Percentiles rank a stretch among this genome's conserved stretches.
Conservation (phyloP, 176 grass and related monocot genomes). For the Zea mays region Zm-B73-REFERENCE-NAM-5.0 NC_050105.1:145344001-145344500, state of each 20-base stretch:
- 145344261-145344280: neutral
- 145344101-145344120: neutral
- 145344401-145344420: too few species aligned
- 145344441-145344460: neutral
- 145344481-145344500: neutral
- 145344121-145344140: constrained; percentile 62
- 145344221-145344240: too few species aligned
- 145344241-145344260: neutral
- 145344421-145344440: neutral
- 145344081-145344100: neutral
- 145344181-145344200: constrained; percentile 30
- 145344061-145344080: constrained; percentile 30
- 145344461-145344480: neutral
- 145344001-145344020: too few species aligned
- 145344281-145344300: constrained; percentile 29
- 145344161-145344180: constrained; percentile 45
- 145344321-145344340: neutral
- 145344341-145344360: neutral
- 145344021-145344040: too few species aligned
- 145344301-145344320: neutral
- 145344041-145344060: too few species aligned
- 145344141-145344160: constrained; percentile 48
- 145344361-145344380: constrained; percentile 29
- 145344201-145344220: neutral
- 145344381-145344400: constrained; percentile 3